Evolutionary conservation across 495 filamentous ascomycete genomes (phyloP), one percentile per base, ranked within the genome.

Genomic region (Penicillium maclennaniae): DNA sequence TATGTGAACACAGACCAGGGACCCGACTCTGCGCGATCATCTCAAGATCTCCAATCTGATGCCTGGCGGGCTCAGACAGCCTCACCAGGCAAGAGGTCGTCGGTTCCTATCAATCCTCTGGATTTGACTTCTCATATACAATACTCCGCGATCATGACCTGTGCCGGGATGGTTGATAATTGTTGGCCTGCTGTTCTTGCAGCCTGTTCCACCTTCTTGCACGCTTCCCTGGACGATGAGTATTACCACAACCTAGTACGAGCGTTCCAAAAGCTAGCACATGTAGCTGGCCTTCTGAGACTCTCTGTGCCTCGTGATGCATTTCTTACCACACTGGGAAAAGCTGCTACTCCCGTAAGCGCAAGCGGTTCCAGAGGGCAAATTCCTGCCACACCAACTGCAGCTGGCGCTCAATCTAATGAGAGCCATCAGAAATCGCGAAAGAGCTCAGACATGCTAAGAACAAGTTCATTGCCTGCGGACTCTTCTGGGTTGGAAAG

Each of bases 121-220:
- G 75, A 71, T 6, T 69, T 95, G 9, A 79, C 86, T 50, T 80
- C 81, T 7, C 88, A 95, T 62, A 79, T 88, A 4, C 75, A 89
- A 16, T 78, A 86, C 51, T 63, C 75, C 6, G 84, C 88, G 16
- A 83, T 97, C 52, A 78, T 83, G 56, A 81, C 84, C 6, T 89
- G 89, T 52, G 87, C 89, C 21, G 80, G 80, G 3, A 87, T 97
- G 41, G 86, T 98, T 40, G 87, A 92, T 6, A 79, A 88, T 59
- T 97, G 95, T 62, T 98, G 93, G 93, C 93, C 95, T 21, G 93
- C 95, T 43, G 81, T 97, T 14, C 82, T 98, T 31, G 92, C 93
- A 15, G 87, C 91, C 1, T 97, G 89, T 58, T 97, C 93, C 0
- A 97, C 92, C 1, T 97, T 97, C 68, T 68, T 98, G 21, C 91